Evolutionary conservation across 2,329 filamentous ascomycete genomes (phyloP), one percentile per base, ranked within the genome.

Genomic region (Aspergillus pseudonomiae): DNA sequence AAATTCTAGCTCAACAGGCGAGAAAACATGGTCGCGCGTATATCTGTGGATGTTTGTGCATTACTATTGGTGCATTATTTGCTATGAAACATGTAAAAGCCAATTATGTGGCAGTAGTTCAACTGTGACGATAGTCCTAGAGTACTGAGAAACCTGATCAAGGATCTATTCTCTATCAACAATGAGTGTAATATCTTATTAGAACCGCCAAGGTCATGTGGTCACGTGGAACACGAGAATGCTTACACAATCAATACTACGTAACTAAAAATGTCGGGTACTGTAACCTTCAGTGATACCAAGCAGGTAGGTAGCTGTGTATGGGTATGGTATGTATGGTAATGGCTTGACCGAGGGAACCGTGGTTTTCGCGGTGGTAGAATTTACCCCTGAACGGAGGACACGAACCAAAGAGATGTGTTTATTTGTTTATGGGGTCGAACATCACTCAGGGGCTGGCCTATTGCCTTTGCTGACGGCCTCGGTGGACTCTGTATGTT

Each of bases 311-410:
- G 48, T 52, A 52, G 21, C 48, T 32, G 43, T 34, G 36, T 62
- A 41, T 36, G n/a, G 4, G 50, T 61, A 61, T 45, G 26, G 56
- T 59, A 62, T 34, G 59, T 62, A 61, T 46, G 65, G 67, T 66
- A 65, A 64, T 34, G 32, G 21, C 21, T 28, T 36, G 32, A 54
- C 43, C 60, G 57, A 21, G 56, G 14, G 67, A 71, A 70, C 68
- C 69, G 67, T 71, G 70, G 70, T 70, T 71, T 66, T 32, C 24
- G 19, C 24, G 19, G 57, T 32, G 11, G 14, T 50, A 26, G 57
- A 48, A 64, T 69, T 69, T 70, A 70, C 70, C 70, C 70, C 69
- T 71, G 69, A 72, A 61, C 52, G 21, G 59, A 57, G 45, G 60
- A 64, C 68, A 67, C 69, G 69, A 69, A 65, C 70, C 70, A 62